A percentile compares a stretch with the other conserved stretches of the same genome.
Conservation (phyloP, 2,329 filamentous ascomycete genomes). For the Albifimbria verrucaria region DNA sequence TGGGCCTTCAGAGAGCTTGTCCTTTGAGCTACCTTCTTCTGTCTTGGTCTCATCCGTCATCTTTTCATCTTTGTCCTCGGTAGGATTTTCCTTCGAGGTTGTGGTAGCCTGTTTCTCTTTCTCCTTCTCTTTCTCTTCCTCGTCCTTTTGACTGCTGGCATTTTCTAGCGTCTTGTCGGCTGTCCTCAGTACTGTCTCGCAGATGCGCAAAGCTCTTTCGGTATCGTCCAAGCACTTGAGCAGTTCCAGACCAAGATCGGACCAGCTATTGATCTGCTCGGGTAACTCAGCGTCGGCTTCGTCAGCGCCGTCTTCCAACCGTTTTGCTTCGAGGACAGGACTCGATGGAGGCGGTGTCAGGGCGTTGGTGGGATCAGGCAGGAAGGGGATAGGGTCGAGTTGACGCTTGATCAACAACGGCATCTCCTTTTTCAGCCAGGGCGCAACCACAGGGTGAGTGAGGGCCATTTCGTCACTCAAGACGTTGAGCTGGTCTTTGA, state of each 20-base stretch:
- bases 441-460: constrained; percentile 58
- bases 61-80: constrained; percentile 4
- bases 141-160: constrained; percentile 10
- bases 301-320: constrained; percentile 10
- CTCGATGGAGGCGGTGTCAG: constrained; percentile 28
- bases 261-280: constrained; percentile 25
- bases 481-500: constrained; percentile 52
- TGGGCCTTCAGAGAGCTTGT: constrained; percentile 17
- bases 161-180: constrained; percentile 15
- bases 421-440: constrained; percentile 52
- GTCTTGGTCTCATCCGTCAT: constrained; percentile 7
- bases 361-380: constrained; percentile 48
- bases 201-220: constrained; percentile 23
- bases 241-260: constrained; percentile 29
- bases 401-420: constrained; percentile 48
- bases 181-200: constrained; percentile 19
- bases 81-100: constrained; percentile 4
- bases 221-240: constrained; percentile 27
- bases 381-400: constrained; percentile 60
- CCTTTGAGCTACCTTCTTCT: constrained; percentile 12
- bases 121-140: constrained; percentile 8
- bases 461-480: constrained; percentile 54
- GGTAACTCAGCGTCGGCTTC: constrained; percentile 14
- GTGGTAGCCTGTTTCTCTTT: too few species aligned
- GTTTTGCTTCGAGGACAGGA: constrained; percentile 9